Percentiles rank a stretch among this genome's conserved stretches.
phyloP scores from a whole-genome alignment of 768 basidiomycete species.

The Amanita fuliginea region DNA sequence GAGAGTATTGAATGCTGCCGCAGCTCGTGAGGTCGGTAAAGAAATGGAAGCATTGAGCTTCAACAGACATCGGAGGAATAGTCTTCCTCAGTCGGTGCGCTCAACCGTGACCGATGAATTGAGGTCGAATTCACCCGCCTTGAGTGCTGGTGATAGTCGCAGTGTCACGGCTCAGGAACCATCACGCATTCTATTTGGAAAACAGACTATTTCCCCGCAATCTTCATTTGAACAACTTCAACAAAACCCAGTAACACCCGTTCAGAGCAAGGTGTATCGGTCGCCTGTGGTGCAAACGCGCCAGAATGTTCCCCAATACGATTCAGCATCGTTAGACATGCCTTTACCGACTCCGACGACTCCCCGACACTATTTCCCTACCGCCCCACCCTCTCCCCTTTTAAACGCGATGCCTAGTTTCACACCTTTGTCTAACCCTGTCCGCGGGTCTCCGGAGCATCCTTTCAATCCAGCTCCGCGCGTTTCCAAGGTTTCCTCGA shows the following conservation, averaged over 20 bases:
- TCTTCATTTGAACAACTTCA: slow-evolving; percentile 19
- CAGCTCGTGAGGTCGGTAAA: slow-evolving; percentile 54
- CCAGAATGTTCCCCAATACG: neutral
- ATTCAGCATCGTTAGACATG: neutral
- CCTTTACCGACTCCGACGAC: neutral
- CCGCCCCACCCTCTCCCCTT: slow-evolving; percentile 4
- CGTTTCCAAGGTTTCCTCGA: slow-evolving; percentile 18
- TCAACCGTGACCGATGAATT: neutral
- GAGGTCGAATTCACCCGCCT: neutral
- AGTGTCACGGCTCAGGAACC: slow-evolving; percentile 21
- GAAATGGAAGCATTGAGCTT: slow-evolving; percentile 49
- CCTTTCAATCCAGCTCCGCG: slow-evolving; percentile 12
- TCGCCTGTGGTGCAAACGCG: neutral
- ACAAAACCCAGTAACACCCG: neutral
- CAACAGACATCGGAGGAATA: slow-evolving; percentile 13
- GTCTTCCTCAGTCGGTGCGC: slow-evolving; percentile 1
- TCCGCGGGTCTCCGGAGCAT: neutral
- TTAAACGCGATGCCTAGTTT: slow-evolving; percentile 20
- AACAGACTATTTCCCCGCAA: slow-evolving; percentile 26
- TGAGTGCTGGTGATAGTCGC: neutral
- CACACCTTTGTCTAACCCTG: slow-evolving; percentile 29
- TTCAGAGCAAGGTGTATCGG: neutral
- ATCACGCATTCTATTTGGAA: slow-evolving; percentile 24
- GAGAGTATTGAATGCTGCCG: slow-evolving; percentile 48
- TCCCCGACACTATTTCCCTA: neutral